phyloP scores from a whole-genome alignment of 768 basidiomycete species.

The Chalciporus chontae region DNA sequence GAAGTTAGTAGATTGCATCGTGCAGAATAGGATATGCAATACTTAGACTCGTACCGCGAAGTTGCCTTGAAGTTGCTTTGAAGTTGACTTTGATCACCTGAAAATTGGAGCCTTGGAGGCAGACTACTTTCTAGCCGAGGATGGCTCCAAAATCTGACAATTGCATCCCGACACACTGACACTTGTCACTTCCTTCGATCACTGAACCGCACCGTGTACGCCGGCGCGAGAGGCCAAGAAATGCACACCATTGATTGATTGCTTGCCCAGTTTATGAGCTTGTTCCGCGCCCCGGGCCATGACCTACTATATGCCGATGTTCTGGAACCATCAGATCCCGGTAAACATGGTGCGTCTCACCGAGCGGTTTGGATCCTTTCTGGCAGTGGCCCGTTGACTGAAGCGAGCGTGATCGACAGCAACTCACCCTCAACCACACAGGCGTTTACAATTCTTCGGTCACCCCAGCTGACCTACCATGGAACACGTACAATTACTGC shows the following conservation, averaged over 20 bases:
- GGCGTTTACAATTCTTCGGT: slow-evolving; percentile 45
- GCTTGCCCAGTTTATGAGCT: background rate
- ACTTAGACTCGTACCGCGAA: no score
- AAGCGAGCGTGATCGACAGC: slow-evolving; percentile 3
- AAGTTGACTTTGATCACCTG: no score
- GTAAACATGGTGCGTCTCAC: background rate
- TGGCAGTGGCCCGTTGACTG: background rate
- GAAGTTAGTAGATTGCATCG: no score
- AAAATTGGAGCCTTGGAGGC: no score
- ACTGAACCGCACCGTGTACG: no score
- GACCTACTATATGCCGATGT: background rate
- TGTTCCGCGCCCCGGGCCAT: no score
- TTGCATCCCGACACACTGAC: background rate
- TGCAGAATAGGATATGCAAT: no score
- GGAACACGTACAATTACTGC: slow-evolving; percentile 55
- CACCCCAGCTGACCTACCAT: slow-evolving; percentile 38
- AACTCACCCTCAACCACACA: slow-evolving; percentile 4
- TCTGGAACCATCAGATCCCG: background rate
- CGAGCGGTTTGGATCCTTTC: background rate
- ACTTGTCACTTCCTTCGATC: no score
- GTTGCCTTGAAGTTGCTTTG: no score
- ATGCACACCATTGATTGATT: background rate
- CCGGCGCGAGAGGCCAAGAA: no score
- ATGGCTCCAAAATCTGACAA: no score
- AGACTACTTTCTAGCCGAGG: no score